Conservation (phyloP, 1,284 basidiomycete genomes). For the Neonothopanus nambi region DNA sequence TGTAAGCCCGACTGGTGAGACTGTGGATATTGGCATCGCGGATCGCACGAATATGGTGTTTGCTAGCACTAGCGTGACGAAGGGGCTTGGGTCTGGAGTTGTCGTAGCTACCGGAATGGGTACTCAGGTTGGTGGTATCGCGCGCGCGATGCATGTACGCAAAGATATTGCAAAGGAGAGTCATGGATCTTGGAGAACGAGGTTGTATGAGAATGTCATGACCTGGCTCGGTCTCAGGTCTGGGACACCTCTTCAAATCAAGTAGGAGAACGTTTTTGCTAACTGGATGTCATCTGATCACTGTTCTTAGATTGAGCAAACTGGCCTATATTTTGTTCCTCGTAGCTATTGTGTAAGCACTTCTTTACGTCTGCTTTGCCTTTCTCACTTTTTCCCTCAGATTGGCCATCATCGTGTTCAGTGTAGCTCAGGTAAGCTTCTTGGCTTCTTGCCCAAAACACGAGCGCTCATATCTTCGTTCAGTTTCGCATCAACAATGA, state of each 20-base stretch:
- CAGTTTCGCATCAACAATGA: constrained; percentile 43
- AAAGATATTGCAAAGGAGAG: constrained; percentile 23
- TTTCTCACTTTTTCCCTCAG: neutral
- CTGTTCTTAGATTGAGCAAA: constrained; percentile 34
- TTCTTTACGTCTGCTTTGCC: neutral
- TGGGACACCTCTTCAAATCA: constrained; percentile 63
- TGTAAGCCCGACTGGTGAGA: constrained; percentile 9
- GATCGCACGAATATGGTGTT: constrained; percentile 57
- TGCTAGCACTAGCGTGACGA: constrained; percentile 63
- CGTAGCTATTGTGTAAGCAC: neutral
- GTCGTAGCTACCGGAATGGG: constrained; percentile 65
- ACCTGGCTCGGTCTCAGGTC: constrained; percentile 30
- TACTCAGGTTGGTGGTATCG: constrained; percentile 64
- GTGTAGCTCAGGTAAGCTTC: constrained; percentile 36
- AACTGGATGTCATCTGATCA: neutral
- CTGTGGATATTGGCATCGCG: constrained; percentile 42
- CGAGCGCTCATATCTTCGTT: neutral
- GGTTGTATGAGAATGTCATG: constrained; percentile 23
- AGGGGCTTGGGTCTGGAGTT: constrained; percentile 62
- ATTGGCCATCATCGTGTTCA: constrained; percentile 55
- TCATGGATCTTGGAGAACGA: constrained; percentile 20
- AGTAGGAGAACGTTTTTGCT: constrained; percentile 23
- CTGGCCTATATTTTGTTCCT: constrained; percentile 27
- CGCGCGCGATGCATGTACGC: constrained; percentile 31
- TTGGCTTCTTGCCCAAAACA: neutral